Evolutionary conservation across 257 asterid genomes (phyloP).

Genomic region (Solanum tarapatanum): DNA sequence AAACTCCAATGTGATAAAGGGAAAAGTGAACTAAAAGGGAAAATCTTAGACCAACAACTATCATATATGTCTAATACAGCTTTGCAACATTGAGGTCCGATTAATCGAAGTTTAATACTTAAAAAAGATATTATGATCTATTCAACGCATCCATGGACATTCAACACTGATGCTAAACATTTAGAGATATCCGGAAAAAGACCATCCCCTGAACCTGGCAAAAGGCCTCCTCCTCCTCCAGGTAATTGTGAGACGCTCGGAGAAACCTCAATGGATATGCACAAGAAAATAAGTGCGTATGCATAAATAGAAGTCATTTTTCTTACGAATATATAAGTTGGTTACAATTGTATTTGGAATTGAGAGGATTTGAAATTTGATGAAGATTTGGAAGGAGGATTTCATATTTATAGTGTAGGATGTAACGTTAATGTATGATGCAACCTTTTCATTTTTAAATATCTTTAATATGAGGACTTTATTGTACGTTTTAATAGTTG

Average conservation of each 20-base stretch:
- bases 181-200: neutral
- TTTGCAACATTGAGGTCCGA: constrained; percentile 12
- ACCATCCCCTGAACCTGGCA: neutral
- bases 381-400: neutral
- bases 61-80: neutral
- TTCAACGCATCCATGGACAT: constrained; percentile 5
- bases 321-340: neutral
- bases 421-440: neutral
- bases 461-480: neutral
- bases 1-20: neutral
- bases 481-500: neutral
- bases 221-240: neutral
- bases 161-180: neutral
- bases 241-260: neutral
- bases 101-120: neutral
- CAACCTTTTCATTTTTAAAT: neutral
- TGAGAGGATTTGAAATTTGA: neutral
- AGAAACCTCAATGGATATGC: neutral
- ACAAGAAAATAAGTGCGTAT: neutral
- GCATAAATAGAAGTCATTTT: neutral
- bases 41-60: constrained; percentile 13
- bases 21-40: constrained; percentile 8
- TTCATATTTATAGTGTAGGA: neutral
- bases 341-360: neutral
- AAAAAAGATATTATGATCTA: neutral